A percentile compares a stretch with the other conserved stretches of the same genome.
These are phyloP conservation scores for Trichosanthes cucumerina DNA, from an alignment of 306 rosid species.

Conservation along the genomic window DNA sequence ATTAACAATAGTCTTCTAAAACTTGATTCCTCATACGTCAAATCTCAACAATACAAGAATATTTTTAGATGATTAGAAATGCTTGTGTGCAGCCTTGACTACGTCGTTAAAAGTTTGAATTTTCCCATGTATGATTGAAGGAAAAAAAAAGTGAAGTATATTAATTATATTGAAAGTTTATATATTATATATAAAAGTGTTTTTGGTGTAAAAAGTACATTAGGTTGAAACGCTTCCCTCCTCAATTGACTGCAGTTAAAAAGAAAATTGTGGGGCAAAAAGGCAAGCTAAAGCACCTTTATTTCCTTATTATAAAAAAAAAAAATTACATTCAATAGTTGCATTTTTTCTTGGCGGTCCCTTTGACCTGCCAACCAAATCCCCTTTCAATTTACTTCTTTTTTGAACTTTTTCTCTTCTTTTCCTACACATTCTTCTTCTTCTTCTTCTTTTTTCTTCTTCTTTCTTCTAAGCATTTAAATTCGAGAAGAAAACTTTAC, in stretches of 20 bases:
- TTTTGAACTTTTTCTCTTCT: background rate
- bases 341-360: background rate
- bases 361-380: constrained; percentile 1
- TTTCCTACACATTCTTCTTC: background rate
- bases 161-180: background rate
- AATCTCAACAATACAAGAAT: too few relatives aligned
- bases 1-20: too few relatives aligned
- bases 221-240: background rate
- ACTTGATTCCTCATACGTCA: too few relatives aligned
- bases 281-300: background rate
- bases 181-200: too few relatives aligned
- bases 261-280: background rate
- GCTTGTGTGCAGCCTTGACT: too few relatives aligned
- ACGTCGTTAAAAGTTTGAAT: too few relatives aligned
- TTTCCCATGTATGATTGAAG: too few relatives aligned
- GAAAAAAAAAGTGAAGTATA: background rate
- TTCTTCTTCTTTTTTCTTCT: background rate
- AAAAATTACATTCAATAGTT: background rate
- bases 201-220: background rate
- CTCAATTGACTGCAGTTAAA: background rate
- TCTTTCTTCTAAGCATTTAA: background rate
- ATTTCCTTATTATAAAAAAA: too few relatives aligned
- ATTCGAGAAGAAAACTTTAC: background rate
- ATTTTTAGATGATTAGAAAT: too few relatives aligned
- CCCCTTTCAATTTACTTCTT: background rate